Conservation (phyloP, 2,329 filamentous ascomycete genomes). For the Verticillium nonalfalfae region DNA sequence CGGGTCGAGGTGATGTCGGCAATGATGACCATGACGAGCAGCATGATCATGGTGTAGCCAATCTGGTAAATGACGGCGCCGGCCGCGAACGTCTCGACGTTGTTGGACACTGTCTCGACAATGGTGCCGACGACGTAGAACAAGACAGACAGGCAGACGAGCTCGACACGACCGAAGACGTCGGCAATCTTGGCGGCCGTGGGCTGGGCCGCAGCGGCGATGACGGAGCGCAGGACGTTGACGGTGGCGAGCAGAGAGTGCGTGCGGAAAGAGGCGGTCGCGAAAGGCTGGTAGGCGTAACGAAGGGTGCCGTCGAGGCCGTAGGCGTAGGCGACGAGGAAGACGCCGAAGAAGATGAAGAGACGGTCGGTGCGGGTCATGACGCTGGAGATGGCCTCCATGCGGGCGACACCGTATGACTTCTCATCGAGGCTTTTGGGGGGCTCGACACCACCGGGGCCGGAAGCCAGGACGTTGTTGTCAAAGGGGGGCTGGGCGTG, state of each 20-base stretch:
- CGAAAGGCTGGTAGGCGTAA: conserved; percentile 48
- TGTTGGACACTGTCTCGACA: conserved; percentile 43
- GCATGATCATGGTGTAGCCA: conserved; percentile 55
- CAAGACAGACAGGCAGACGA: conserved; percentile 49
- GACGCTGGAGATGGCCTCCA: conserved; percentile 48
- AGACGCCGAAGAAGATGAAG: conserved; percentile 53
- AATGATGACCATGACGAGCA: conserved; percentile 59
- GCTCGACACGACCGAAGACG: conserved; percentile 57
- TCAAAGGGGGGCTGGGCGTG: background rate
- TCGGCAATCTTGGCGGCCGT: conserved; percentile 55
- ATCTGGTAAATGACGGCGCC: conserved; percentile 57
- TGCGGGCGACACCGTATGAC: conserved; percentile 50
- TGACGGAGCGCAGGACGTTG: conserved; percentile 50
- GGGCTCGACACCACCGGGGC: background rate
- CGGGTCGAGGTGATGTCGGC: conserved; percentile 59
- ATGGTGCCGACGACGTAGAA: conserved; percentile 55
- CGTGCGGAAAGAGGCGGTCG: conserved; percentile 39
- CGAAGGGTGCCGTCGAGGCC: conserved; percentile 53
- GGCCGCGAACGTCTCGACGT: conserved; percentile 45
- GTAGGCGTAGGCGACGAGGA: conserved; percentile 59
- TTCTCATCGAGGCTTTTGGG: conserved; percentile 13
- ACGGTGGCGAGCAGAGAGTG: conserved; percentile 54
- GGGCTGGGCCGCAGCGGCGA: conserved; percentile 52
- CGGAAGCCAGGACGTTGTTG: background rate
- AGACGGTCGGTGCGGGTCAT: conserved; percentile 46